Conservation (phyloP, 768 basidiomycete species). For the Podaxis sp. region DNA sequence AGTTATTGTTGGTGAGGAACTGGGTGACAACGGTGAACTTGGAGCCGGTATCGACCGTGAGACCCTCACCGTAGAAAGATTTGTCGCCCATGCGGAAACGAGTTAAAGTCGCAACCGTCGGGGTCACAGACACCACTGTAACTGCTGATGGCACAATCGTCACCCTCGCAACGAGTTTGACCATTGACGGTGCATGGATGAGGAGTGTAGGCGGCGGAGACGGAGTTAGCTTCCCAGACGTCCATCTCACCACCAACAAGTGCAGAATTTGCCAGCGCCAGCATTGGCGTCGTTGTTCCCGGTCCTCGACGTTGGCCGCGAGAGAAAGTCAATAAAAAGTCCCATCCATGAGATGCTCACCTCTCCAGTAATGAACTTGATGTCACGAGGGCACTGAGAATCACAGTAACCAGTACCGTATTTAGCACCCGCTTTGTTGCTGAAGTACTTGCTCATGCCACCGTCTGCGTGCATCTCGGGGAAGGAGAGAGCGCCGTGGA, state of each 20-base stretch:
- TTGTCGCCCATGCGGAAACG: constrained; percentile 19
- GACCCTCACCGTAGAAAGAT: constrained; percentile 17
- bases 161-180: constrained; percentile 16
- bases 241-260: constrained; percentile 23
- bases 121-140: constrained; percentile 17
- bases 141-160: constrained; percentile 11
- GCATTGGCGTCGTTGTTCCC: constrained; percentile 17
- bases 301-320: constrained; percentile 17
- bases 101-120: constrained; percentile 21
- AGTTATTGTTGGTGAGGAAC: constrained; percentile 18
- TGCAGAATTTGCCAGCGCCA: constrained; percentile 16
- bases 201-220: constrained; percentile 19
- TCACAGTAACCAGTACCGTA: constrained; percentile 22
- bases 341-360: constrained; percentile 1
- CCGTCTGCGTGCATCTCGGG: constrained; percentile 19
- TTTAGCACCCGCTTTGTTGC: constrained; percentile 20
- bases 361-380: constrained; percentile 18
- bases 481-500: constrained; percentile 19
- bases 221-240: constrained; percentile 21
- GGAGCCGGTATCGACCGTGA: constrained; percentile 19
- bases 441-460: constrained; percentile 14
- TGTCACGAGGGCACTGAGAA: constrained; percentile 20
- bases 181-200: constrained; percentile 18
- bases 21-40: constrained; percentile 22
- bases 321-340: background rate